phyloP scores from a whole-genome alignment of 2,329 filamentous ascomycete genomes.

The Seiridium unicorne region DNA sequence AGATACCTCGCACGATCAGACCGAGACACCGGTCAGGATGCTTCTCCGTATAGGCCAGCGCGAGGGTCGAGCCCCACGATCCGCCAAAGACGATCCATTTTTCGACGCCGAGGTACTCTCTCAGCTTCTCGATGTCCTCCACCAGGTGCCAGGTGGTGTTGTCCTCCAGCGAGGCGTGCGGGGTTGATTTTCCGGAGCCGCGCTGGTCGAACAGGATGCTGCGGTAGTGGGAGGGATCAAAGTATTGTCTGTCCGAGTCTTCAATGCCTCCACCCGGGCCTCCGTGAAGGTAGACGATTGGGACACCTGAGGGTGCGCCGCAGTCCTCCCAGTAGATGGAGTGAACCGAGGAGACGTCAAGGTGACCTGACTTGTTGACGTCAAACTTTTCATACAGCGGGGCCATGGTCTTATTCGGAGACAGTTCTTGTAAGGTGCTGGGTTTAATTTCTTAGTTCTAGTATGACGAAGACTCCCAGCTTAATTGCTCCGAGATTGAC shows the following conservation, averaged over 20 bases:
- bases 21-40: slow-evolving; percentile 30
- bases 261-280: slow-evolving; percentile 37
- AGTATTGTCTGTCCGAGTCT: slow-evolving; percentile 33
- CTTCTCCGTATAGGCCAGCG: slow-evolving; percentile 35
- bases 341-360: slow-evolving; percentile 24
- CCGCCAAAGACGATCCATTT: slow-evolving; percentile 41
- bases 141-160: slow-evolving; percentile 38
- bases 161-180: slow-evolving; percentile 29
- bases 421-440: neutral
- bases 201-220: slow-evolving; percentile 39
- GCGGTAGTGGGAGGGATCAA: slow-evolving; percentile 29
- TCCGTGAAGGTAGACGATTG: slow-evolving; percentile 42
- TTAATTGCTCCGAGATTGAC: neutral
- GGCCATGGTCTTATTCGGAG: slow-evolving; percentile 13
- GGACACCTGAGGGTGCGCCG: slow-evolving; percentile 16
- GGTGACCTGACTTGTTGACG: slow-evolving; percentile 20
- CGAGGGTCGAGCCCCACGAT: slow-evolving; percentile 38
- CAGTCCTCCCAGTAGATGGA: slow-evolving; percentile 26
- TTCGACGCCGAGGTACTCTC: slow-evolving; percentile 30
- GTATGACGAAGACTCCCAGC: neutral
- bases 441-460: neutral
- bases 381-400: slow-evolving; percentile 21
- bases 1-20: slow-evolving; percentile 36
- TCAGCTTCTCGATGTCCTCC: slow-evolving; percentile 35
- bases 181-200: slow-evolving; percentile 35